A percentile compares a stretch with the other conserved stretches of the same genome.
Evolutionary conservation across 2,329 filamentous ascomycete species (phyloP).

Genomic region (Elsinoe necatrix): DNA sequence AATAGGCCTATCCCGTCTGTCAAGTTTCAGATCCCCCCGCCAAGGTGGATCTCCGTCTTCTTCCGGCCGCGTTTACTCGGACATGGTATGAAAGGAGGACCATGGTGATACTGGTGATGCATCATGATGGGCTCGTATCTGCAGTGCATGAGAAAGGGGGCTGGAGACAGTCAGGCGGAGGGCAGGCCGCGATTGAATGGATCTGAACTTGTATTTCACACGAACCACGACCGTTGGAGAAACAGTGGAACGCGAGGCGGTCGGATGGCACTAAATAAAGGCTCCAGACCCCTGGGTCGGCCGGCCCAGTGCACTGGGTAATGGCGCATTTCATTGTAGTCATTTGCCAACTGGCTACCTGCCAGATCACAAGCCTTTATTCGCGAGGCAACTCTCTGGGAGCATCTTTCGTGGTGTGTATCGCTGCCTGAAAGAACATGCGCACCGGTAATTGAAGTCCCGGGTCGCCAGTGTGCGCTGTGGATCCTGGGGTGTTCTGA

Average conservation of each 20-base stretch:
- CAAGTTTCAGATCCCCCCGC: slow-evolving; percentile 11
- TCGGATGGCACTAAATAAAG: background rate
- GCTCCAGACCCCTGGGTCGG: slow-evolving; percentile 1
- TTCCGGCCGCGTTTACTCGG: background rate
- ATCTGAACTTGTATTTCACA: background rate
- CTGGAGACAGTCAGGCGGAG: background rate
- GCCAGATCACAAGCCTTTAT: slow-evolving; percentile 9
- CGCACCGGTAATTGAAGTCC: slow-evolving; percentile 8
- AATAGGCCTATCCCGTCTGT: background rate
- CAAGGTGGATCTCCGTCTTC: background rate
- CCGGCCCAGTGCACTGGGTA: slow-evolving; percentile 8
- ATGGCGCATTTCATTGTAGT: background rate
- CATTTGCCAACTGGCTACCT: background rate
- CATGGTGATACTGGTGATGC: slow-evolving; percentile 1
- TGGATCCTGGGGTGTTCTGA: no score
- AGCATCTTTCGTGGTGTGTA: background rate
- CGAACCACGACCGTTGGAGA: slow-evolving; percentile 11
- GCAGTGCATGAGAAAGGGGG: background rate
- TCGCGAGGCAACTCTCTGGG: background rate
- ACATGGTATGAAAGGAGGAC: background rate
- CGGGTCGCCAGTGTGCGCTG: background rate
- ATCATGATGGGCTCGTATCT: background rate
- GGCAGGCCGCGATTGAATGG: background rate
- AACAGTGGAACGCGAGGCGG: slow-evolving; percentile 2
- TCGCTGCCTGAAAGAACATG: background rate